Evolutionary conservation across 345 rosid species (phyloP).

Genomic region (Eucalyptus leucophloia): DNA sequence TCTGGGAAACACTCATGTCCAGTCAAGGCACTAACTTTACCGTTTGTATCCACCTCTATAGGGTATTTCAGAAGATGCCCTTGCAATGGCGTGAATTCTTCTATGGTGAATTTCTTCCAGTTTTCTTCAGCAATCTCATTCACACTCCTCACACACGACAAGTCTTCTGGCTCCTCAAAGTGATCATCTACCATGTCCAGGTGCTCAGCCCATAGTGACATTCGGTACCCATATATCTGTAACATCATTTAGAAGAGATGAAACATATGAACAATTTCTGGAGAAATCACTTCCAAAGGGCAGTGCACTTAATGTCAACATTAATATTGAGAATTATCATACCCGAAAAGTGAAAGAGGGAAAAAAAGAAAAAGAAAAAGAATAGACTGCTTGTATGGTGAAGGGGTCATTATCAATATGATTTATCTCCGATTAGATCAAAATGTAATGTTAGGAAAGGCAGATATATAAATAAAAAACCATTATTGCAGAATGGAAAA

Average conservation of each 20-base stretch:
- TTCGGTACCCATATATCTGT: constrained; percentile 71
- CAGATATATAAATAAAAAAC: not conserved
- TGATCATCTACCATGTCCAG: constrained; percentile 27
- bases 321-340: not conserved
- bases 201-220: constrained; percentile 95
- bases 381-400: not conserved
- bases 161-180: constrained; percentile 39
- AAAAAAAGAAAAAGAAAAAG: not conserved
- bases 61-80: constrained; percentile 79
- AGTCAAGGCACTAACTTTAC: constrained; percentile 43
- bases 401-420: no score
- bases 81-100: constrained; percentile 29
- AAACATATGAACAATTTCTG: not conserved
- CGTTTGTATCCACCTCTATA: constrained; percentile 27
- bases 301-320: not conserved
- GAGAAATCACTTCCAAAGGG: not conserved
- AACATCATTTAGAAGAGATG: not conserved
- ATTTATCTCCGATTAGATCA: no score
- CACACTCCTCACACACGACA: constrained; percentile 50
- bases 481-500: not conserved
- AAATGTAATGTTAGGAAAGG: not conserved
- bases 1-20: constrained; percentile 70
- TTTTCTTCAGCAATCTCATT: constrained; percentile 63
- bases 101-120: constrained; percentile 44
- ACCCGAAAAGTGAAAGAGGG: no score